Percentiles rank a stretch among this genome's conserved stretches.
Evolutionary conservation across 495 filamentous ascomycete species (phyloP).

Genomic region (Daldinia concentrica): DNA sequence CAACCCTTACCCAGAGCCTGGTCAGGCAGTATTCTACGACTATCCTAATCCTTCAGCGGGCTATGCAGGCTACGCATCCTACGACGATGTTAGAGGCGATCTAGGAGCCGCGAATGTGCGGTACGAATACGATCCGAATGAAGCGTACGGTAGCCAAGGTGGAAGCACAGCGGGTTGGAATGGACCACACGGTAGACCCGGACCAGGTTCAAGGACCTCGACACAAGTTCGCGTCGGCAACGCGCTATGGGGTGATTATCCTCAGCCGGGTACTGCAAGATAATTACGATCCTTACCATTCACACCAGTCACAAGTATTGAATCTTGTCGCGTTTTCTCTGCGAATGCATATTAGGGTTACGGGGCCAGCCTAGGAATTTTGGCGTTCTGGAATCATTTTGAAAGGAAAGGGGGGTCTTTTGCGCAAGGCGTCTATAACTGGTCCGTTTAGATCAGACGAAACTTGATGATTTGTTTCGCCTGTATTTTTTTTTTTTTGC

Average conservation of each 20-base stretch:
- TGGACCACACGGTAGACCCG: slow-evolving; percentile 15
- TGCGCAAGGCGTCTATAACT: slow-evolving; percentile 18
- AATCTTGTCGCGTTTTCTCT: slow-evolving; percentile 15
- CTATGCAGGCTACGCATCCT: slow-evolving; percentile 20
- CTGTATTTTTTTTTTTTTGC: slow-evolving; percentile 7
- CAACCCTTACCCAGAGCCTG: slow-evolving; percentile 34
- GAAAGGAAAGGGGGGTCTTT: not conserved
- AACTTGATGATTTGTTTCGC: slow-evolving; percentile 29
- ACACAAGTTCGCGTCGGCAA: slow-evolving; percentile 42
- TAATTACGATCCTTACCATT: not conserved
- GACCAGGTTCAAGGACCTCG: slow-evolving; percentile 29
- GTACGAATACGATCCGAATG: slow-evolving; percentile 33
- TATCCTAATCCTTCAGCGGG: slow-evolving; percentile 27
- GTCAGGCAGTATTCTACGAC: slow-evolving; percentile 43
- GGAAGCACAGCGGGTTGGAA: slow-evolving; percentile 35
- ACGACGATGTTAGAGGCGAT: slow-evolving; percentile 41
- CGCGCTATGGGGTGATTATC: slow-evolving; percentile 41
- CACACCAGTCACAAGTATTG: not conserved
- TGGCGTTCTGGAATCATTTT: slow-evolving; percentile 31
- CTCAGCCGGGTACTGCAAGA: slow-evolving; percentile 18
- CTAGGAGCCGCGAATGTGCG: slow-evolving; percentile 40
- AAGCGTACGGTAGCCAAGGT: slow-evolving; percentile 21
- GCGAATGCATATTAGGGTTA: slow-evolving; percentile 32
- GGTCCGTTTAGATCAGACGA: slow-evolving; percentile 18
- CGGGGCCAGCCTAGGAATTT: slow-evolving; percentile 13